Evolutionary conservation across 148 eudicot genomes (phyloP).

Genomic region (Chenopodium quinoa): DNA sequence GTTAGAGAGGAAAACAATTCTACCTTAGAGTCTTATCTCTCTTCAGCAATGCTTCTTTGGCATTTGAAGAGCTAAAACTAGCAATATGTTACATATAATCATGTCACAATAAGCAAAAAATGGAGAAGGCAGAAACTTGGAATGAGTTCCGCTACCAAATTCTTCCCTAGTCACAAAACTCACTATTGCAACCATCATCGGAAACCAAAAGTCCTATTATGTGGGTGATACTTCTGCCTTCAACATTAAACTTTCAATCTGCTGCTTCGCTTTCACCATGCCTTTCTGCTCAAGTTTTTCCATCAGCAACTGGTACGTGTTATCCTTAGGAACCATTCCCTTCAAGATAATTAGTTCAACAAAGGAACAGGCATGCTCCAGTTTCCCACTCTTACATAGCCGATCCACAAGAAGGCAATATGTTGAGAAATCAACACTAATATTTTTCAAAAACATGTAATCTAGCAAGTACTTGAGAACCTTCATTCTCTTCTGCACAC

Average conservation of each 20-base stretch:
- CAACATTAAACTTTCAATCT: constrained; percentile 46
- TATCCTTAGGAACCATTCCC: constrained; percentile 59
- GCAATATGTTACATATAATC: background rate
- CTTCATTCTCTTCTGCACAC: constrained; percentile 69
- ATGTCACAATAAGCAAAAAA: background rate
- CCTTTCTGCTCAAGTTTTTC: constrained; percentile 58
- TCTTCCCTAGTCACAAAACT: background rate
- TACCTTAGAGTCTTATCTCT: background rate
- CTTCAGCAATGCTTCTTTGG: background rate
- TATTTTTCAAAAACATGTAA: constrained; percentile 70
- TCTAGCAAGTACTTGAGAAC: constrained; percentile 58
- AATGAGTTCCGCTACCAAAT: background rate
- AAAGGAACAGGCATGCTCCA: constrained; percentile 63
- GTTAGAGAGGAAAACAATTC: background rate
- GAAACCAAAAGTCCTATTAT: background rate
- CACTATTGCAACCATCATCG: background rate
- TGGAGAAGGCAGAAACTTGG: background rate
- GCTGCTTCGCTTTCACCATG: constrained; percentile 52
- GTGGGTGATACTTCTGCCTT: constrained; percentile 27
- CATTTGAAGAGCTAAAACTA: background rate
- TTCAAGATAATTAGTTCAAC: constrained; percentile 54
- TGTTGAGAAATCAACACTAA: constrained; percentile 56
- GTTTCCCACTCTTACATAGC: constrained; percentile 50
- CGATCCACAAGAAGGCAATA: constrained; percentile 65
- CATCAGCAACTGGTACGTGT: constrained; percentile 39